Conservation (phyloP, 2,329 filamentous ascomycete species). For the Akanthomyces lecanii region DNA sequence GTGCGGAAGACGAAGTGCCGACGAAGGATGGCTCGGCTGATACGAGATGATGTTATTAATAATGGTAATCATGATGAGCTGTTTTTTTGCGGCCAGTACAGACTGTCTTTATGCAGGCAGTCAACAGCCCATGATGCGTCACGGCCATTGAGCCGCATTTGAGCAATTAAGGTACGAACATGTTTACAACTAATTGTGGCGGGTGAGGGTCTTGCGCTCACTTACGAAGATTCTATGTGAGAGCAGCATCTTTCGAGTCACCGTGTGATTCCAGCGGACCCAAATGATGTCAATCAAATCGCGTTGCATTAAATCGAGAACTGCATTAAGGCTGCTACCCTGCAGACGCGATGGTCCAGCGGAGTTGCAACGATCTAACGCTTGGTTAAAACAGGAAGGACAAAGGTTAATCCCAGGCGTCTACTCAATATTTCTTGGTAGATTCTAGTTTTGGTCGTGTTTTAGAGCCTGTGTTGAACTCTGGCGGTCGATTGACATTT, state of each 20-base stretch:
- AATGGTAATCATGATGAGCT: neutral
- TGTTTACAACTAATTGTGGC: too few relatives aligned
- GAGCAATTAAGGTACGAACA: too few relatives aligned
- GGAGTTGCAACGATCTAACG: neutral
- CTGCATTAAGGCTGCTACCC: neutral
- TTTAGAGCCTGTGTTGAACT: too few relatives aligned
- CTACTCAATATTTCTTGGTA: too few relatives aligned
- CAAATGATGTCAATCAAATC: neutral
- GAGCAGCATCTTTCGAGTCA: neutral
- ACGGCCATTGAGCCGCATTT: too few relatives aligned
- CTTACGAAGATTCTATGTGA: neutral
- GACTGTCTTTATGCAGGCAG: too few relatives aligned
- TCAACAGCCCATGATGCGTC: too few relatives aligned
- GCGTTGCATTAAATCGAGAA: neutral
- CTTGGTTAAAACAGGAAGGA: neutral
- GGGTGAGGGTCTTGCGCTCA: too few relatives aligned
- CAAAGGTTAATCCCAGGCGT: neutral
- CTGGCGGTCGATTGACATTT: too few relatives aligned
- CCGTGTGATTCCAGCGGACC: neutral
- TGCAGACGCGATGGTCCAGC: neutral
- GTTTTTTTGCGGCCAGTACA: neutral
- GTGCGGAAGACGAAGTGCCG: constrained; percentile 1
- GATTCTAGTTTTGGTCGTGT: too few relatives aligned
- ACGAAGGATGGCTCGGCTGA: neutral
- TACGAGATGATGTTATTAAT: neutral